Evolutionary conservation across 257 asterid genomes (phyloP).

Genomic region (Solanum clarkiae): DNA sequence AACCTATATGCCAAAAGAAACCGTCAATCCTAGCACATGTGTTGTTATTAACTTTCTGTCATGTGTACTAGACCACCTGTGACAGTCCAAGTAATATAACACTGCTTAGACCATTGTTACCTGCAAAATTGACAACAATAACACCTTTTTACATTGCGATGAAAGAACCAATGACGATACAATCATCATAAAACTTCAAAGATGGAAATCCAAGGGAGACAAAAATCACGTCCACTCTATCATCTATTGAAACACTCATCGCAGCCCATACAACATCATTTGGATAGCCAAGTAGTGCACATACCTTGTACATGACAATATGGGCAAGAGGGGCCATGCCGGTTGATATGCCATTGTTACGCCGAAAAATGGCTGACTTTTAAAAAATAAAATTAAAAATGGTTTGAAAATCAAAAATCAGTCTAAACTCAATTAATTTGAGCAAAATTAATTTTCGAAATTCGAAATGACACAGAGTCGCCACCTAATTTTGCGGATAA

Average conservation of each 20-base stretch:
- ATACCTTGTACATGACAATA: conserved; percentile 30
- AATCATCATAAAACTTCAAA: not conserved
- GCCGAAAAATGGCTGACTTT: too few relatives aligned
- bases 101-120: conserved; percentile 7
- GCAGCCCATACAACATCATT: conserved; percentile 20
- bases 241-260: conserved; percentile 30
- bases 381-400: too few relatives aligned
- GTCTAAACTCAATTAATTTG: too few relatives aligned
- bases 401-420: too few relatives aligned
- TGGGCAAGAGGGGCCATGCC: conserved; percentile 39
- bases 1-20: too few relatives aligned
- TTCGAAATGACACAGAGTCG: too few relatives aligned
- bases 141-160: conserved; percentile 25
- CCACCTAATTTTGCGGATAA: too few relatives aligned
- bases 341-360: conserved; percentile 4
- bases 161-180: conserved; percentile 16
- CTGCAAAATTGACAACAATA: conserved; percentile 17
- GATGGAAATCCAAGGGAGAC: conserved; percentile 8
- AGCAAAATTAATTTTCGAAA: too few relatives aligned
- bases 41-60: conserved; percentile 14
- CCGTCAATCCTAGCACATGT: conserved; percentile 6
- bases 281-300: not conserved
- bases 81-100: conserved; percentile 11
- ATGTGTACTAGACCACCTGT: conserved; percentile 26
- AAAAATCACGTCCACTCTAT: conserved; percentile 14